Conservation (phyloP, 768 basidiomycete species). For the Leccinum sublutescens region DNA sequence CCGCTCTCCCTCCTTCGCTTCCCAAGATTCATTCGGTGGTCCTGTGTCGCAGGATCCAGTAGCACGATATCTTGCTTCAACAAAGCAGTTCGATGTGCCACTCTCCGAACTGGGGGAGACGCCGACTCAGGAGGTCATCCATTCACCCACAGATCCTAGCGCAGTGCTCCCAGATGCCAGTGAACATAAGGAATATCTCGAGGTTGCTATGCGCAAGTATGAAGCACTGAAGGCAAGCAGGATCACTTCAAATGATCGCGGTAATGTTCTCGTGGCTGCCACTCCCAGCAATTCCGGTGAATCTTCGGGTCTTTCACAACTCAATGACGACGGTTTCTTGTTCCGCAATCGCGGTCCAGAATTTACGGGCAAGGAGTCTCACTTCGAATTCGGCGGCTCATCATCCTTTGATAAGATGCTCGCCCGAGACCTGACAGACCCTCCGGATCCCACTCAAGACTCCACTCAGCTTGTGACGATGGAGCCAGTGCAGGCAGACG, state of each 20-base stretch:
- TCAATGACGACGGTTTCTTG: slow-evolving; percentile 9
- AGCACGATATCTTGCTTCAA: slow-evolving; percentile 43
- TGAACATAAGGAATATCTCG: slow-evolving; percentile 28
- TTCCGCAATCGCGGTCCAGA: slow-evolving; percentile 12
- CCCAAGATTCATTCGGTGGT: slow-evolving; percentile 65
- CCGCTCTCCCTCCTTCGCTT: slow-evolving; percentile 40
- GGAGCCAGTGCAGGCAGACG: slow-evolving; percentile 7
- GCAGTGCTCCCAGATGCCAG: slow-evolving; percentile 51
- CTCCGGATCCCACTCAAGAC: slow-evolving; percentile 25
- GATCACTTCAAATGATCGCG: slow-evolving; percentile 8
- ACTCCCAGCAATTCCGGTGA: slow-evolving; percentile 49
- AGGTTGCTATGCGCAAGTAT: slow-evolving; percentile 25
- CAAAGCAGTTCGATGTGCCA: slow-evolving; percentile 54
- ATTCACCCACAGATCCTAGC: slow-evolving; percentile 41
- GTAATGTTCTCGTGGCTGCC: slow-evolving; percentile 45
- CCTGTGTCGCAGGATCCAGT: slow-evolving; percentile 48
- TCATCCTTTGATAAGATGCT: slow-evolving; percentile 42
- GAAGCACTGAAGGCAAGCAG: slow-evolving; percentile 21
- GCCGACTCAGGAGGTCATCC: slow-evolving; percentile 26
- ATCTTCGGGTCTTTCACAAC: slow-evolving; percentile 18
- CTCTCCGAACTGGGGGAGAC: slow-evolving; percentile 51
- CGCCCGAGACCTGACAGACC: slow-evolving; percentile 31
- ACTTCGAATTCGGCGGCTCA: slow-evolving; percentile 38
- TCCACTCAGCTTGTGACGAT: slow-evolving; percentile 5
- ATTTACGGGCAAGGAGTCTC: slow-evolving; percentile 24